Evolutionary conservation across 148 eudicot genomes (phyloP).

Genomic region (Chenopodium formosanum): DNA sequence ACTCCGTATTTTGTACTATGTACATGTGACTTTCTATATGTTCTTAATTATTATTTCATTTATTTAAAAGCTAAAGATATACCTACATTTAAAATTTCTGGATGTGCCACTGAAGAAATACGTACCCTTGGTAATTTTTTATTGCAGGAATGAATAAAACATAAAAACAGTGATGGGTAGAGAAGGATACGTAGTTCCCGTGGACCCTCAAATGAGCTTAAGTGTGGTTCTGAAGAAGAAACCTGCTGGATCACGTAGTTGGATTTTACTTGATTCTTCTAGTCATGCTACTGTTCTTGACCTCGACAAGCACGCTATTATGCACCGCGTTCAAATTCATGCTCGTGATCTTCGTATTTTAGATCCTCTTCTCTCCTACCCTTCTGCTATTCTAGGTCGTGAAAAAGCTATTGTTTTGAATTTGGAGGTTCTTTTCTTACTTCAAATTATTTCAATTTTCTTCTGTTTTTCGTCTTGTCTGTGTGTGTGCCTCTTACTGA

Average conservation of each 20-base stretch:
- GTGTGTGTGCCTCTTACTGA: not conserved
- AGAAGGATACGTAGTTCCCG: constrained; percentile 43
- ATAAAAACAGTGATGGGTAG: constrained; percentile 34
- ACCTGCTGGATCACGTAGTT: constrained; percentile 36
- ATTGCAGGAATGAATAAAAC: not conserved
- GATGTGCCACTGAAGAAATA: too few species aligned
- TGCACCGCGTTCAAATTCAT: constrained; percentile 83
- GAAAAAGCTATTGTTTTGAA: constrained; percentile 79
- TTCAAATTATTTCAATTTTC: not conserved
- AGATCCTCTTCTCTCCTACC: constrained; percentile 75
- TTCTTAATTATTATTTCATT: too few species aligned
- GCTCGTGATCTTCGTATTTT: constrained; percentile 88
- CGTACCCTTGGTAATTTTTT: too few species aligned
- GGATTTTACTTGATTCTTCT: constrained; percentile 51
- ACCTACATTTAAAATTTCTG: too few species aligned
- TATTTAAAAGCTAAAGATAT: too few species aligned
- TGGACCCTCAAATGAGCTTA: constrained; percentile 27
- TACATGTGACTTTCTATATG: too few species aligned
- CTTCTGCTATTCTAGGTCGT: constrained; percentile 82
- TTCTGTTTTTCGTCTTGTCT: not conserved
- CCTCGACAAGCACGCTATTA: constrained; percentile 73
- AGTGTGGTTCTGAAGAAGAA: constrained; percentile 38
- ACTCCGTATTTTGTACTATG: too few species aligned
- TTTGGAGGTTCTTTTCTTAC: constrained; percentile 48
- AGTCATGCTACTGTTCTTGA: constrained; percentile 54